These are phyloP conservation scores for Cercospora janseana DNA, from an alignment of 2,329 filamentous ascomycete genomes.

Conservation along the genomic window DNA sequence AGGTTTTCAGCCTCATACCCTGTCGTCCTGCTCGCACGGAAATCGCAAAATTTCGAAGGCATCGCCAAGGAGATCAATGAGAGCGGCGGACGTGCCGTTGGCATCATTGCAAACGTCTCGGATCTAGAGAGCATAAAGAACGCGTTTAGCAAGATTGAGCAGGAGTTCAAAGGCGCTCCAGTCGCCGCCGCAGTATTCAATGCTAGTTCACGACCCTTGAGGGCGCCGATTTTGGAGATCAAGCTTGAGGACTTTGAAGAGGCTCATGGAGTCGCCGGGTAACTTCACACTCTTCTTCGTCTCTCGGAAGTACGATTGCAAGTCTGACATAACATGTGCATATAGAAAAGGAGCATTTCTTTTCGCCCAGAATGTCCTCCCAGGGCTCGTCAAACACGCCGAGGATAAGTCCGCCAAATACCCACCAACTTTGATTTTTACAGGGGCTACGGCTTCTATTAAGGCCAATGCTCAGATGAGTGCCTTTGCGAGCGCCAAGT, in stretches of 20 bases:
- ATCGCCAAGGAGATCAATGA: constrained; percentile 66
- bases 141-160: constrained; percentile 60
- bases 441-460: constrained; percentile 76
- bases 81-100: constrained; percentile 65
- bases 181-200: constrained; percentile 65
- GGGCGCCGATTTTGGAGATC: constrained; percentile 60
- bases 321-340: neutral
- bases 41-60: constrained; percentile 60
- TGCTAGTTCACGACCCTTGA: constrained; percentile 55
- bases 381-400: constrained; percentile 63
- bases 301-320: neutral
- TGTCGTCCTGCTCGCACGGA: constrained; percentile 68
- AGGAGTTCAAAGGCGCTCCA: constrained; percentile 50
- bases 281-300: constrained; percentile 22
- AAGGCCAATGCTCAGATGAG: constrained; percentile 66
- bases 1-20: constrained; percentile 63
- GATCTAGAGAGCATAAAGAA: constrained; percentile 53
- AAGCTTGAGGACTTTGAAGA: constrained; percentile 55
- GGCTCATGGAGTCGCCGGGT: constrained; percentile 51
- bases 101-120: constrained; percentile 63
- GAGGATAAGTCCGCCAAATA: constrained; percentile 48
- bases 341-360: constrained; percentile 64
- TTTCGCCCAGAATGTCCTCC: constrained; percentile 70
- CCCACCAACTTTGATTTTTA: constrained; percentile 77
- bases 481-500: constrained; percentile 74